A percentile compares a stretch with the other conserved stretches of the same genome.
Conservation (phyloP, 1,284 basidiomycete genomes). For the Puccinia novopanici region DNA sequence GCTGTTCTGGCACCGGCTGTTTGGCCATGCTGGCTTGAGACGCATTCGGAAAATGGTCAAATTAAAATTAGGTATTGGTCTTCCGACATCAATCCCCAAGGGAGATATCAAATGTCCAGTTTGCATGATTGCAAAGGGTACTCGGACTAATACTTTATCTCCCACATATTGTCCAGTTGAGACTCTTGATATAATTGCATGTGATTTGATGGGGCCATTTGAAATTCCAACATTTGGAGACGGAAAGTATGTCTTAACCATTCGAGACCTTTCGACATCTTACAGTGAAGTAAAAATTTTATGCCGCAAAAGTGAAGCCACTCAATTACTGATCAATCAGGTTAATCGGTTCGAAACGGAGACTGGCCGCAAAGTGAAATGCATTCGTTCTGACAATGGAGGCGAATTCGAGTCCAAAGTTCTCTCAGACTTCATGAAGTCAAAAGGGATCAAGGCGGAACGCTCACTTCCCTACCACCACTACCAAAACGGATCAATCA, state of each 20-base stretch:
- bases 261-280: neutral
- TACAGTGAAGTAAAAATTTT: conserved; percentile 15
- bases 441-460: conserved; percentile 15
- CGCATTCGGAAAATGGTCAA: too few relatives aligned
- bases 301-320: neutral
- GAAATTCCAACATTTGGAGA: too few relatives aligned
- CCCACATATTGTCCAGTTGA: neutral
- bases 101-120: too few relatives aligned
- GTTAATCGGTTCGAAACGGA: neutral
- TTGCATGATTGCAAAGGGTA: neutral
- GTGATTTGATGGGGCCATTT: conserved; percentile 6
- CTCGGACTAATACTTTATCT: neutral
- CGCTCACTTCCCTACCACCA: neutral
- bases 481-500: conserved; percentile 1
- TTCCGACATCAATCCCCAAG: neutral
- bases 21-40: too few relatives aligned
- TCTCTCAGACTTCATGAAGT: neutral
- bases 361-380: neutral
- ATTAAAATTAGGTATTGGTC: neutral
- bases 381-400: neutral
- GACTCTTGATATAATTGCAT: too few relatives aligned
- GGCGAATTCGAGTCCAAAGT: too few relatives aligned
- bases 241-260: too few relatives aligned
- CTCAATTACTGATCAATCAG: neutral
- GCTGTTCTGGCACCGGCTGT: too few relatives aligned